A percentile compares a stretch with the other conserved stretches of the same genome.
phyloP scores from a whole-genome alignment of 176 grass and related monocot species.

The Rhynchospora tenuis region DNA sequence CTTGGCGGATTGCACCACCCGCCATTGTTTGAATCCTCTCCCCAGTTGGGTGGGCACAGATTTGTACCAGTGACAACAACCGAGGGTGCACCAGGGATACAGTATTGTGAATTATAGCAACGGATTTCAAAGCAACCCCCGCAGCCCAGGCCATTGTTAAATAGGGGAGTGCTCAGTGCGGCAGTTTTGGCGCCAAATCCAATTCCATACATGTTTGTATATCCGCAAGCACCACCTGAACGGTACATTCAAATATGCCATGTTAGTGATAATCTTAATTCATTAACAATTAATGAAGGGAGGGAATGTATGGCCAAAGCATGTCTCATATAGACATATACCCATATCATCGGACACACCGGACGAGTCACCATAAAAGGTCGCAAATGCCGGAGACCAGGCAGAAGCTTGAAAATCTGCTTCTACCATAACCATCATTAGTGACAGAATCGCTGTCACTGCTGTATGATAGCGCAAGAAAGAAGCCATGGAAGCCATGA shows the following conservation, averaged over 20 bases:
- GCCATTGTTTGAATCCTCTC: slow-evolving; percentile 31
- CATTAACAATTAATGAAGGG: too few species aligned
- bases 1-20: slow-evolving; percentile 88
- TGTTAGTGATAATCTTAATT: neutral
- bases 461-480: neutral
- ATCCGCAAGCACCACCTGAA: slow-evolving; percentile 40
- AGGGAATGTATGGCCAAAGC: neutral
- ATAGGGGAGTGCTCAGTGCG: slow-evolving; percentile 33
- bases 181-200: slow-evolving; percentile 23
- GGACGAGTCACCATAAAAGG: slow-evolving; percentile 62
- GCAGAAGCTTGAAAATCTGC: neutral
- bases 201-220: slow-evolving; percentile 15
- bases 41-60: slow-evolving; percentile 70
- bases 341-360: slow-evolving; percentile 43
- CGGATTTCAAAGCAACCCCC: slow-evolving; percentile 58
- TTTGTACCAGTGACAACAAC: slow-evolving; percentile 63
- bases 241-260: neutral
- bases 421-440: neutral
- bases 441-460: neutral
- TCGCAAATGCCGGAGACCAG: slow-evolving; percentile 41
- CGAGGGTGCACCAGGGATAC: slow-evolving; percentile 36
- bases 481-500: slow-evolving; percentile 15
- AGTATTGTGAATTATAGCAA: slow-evolving; percentile 29
- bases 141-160: slow-evolving; percentile 19
- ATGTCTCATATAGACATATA: slow-evolving; percentile 17